Conservation (phyloP, 2,329 filamentous ascomycete species). For the Fusarium citri region DNA sequence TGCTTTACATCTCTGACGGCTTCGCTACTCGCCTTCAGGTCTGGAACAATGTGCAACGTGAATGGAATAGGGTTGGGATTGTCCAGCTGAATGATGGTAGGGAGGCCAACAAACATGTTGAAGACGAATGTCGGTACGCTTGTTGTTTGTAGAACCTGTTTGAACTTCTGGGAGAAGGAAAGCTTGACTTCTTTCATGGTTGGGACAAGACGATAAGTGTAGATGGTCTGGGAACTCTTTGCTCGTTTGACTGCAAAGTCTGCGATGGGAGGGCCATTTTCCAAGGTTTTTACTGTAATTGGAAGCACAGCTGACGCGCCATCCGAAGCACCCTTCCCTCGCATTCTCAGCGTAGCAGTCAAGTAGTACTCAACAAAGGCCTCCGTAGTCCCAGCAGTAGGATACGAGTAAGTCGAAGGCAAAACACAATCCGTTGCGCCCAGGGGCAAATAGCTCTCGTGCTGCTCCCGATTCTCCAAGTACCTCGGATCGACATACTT, state of each 20-base stretch:
- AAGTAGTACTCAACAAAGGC: slow-evolving; percentile 51
- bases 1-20: slow-evolving; percentile 31
- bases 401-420: slow-evolving; percentile 16
- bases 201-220: slow-evolving; percentile 49
- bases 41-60: slow-evolving; percentile 34
- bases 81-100: slow-evolving; percentile 48
- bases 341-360: slow-evolving; percentile 44
- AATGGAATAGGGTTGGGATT: slow-evolving; percentile 45
- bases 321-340: not conserved
- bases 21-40: slow-evolving; percentile 33
- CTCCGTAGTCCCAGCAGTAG: not conserved
- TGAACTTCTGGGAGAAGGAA: slow-evolving; percentile 51
- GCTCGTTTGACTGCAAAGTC: slow-evolving; percentile 24
- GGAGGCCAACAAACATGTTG: slow-evolving; percentile 43
- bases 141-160: slow-evolving; percentile 51
- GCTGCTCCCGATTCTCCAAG: not conserved
- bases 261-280: slow-evolving; percentile 25
- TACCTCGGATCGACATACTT: slow-evolving; percentile 16
- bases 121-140: slow-evolving; percentile 51
- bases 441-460: slow-evolving; percentile 11
- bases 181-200: slow-evolving; percentile 49
- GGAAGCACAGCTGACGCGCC: slow-evolving; percentile 39
- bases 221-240: not conserved
- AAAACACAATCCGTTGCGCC: not conserved
- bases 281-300: slow-evolving; percentile 29